phyloP scores from a whole-genome alignment of 2,329 filamentous ascomycete species.

The Bipolaris gigantea region DNA sequence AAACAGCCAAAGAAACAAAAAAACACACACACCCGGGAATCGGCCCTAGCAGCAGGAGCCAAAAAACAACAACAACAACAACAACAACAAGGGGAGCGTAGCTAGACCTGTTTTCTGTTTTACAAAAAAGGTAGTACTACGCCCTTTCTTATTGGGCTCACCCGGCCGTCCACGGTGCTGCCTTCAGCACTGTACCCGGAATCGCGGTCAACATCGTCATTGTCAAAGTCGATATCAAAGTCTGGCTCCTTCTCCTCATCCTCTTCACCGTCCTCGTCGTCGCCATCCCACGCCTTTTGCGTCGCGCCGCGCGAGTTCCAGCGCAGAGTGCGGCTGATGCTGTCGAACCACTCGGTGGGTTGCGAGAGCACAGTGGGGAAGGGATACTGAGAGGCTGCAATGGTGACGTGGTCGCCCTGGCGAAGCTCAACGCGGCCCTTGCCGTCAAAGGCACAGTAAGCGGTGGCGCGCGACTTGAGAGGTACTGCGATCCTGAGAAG shows the following conservation, averaged over 20 bases:
- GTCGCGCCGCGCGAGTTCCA: constrained; percentile 94
- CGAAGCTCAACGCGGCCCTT: constrained; percentile 92
- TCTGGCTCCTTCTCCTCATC: constrained; percentile 57
- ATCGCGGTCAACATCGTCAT: constrained; percentile 55
- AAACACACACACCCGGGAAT: not conserved
- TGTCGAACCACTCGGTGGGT: constrained; percentile 94
- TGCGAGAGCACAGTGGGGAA: constrained; percentile 94
- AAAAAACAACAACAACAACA: too few relatives aligned
- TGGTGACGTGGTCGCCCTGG: constrained; percentile 93
- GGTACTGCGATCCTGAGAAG: constrained; percentile 88
- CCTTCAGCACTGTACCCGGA: constrained; percentile 46
- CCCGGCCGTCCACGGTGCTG: constrained; percentile 38
- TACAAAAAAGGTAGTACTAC: constrained; percentile 37
- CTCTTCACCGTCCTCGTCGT: constrained; percentile 49
- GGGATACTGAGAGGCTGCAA: constrained; percentile 92
- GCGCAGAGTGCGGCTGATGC: constrained; percentile 83
- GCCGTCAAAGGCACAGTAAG: constrained; percentile 96
- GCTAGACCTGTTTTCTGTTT: not conserved
- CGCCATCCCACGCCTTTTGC: constrained; percentile 77
- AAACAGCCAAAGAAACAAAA: not conserved
- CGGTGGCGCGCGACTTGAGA: constrained; percentile 80
- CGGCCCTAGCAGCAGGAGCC: not conserved
- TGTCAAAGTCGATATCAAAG: constrained; percentile 97
- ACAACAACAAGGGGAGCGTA: not conserved
- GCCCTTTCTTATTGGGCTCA: constrained; percentile 43